Base-by-base conservation (phyloP, 495 filamentous ascomycete species). In the Podospora didyma region DNA sequence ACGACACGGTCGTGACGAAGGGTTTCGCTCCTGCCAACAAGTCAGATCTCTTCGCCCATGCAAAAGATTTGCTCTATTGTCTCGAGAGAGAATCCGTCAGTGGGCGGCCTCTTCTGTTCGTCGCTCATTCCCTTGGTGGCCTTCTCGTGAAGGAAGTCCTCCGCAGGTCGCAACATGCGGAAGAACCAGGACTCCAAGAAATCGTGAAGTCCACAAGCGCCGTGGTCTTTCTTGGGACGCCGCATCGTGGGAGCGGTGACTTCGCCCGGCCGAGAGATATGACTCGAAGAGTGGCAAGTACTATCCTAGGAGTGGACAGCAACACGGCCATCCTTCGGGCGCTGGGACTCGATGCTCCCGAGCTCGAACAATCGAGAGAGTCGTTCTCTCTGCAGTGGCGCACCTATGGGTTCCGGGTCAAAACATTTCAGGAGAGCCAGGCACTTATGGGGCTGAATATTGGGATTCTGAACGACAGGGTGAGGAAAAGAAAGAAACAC, bases 171-270 rank as follows among this genome's bases (percentile, higher is more conserved):
- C 46, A 31, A 1, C 34, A 26, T 10, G 51, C 59, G 2, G n/a
- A 4, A 11, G 34, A 48, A 1, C 1, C 3, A 7, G 45, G 2
- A 2, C 10, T 53, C 0, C 44, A 61, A 14, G 42, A 59, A 23
- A 62, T 77, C 44, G 64, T 62, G 50, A 46, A 67, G n/a, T 69
- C 67, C 17, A 75, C 69, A 17, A 54, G 58, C 16, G 69, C 62
- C 37, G 55, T 75, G 7, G 37, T 75, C 7, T 77, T 75, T 46
- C 67, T 75, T 17, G 74, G 72, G 26, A 75, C 73, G 9, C 73
- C 72, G 22, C 72, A 77, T 54, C 59, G 70, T 34, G 70, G 72
- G 7, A 65, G 62, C 34, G 45, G 28, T 3, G 48, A 58, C 28
- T 45, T 58, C 7, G 61, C n/a, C n/a, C 57, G 3, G 41, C 23